Evolutionary conservation across 129 eudicot genomes (phyloP), one percentile per base, ranked within the genome.

Genomic region (Heracleum sosnowskyi): DNA sequence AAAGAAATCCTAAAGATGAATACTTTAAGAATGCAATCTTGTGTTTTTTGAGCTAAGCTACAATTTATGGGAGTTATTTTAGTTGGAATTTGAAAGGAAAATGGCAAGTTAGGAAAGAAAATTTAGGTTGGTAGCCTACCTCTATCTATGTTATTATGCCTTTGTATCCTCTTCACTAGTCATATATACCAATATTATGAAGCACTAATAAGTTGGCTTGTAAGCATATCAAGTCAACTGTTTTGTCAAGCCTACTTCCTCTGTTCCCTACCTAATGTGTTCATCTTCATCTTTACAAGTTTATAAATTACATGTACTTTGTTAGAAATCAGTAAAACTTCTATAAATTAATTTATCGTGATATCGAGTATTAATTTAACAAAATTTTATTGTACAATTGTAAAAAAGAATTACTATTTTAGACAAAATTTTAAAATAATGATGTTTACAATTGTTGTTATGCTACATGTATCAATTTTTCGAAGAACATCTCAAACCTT

Each of bases 121-220:
- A 41, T 0, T 9, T 10, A 73, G 76, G 76, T 73, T 73, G 76
- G 76, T 73, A 40, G 76, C 76, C 76, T 41, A 73, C 76, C 8
- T 28, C 76, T 12, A 26, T 73, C 53, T 41, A 68, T 33, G 37
- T 35, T 36, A 36, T 35, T 36, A 36, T 68, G 73, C 40, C 33
- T 13, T 4, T 35, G 2, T 33, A 15, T 36, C 37, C 13, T 37
- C 12, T 20, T 22, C 12, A 16, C 22, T 33, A 29, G 11, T 68
- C 73, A 68, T 11, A 11, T 4, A 33, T 33, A 33, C 10, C 17
- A 0, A 29, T 9, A 68, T 15, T 0, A 15, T 0, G 9, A 11
- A 11, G 39, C 37, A 64, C 7, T 29, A 33, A 64, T 12, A 64
- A 16, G 36, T 4, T 64, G 71, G 37, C 9, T 11, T 31, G 29